Percentiles rank a stretch among this genome's conserved stretches.
Conservation (phyloP, 1,139 yeast species). For the Sugiyamaella castrensis region DNA sequence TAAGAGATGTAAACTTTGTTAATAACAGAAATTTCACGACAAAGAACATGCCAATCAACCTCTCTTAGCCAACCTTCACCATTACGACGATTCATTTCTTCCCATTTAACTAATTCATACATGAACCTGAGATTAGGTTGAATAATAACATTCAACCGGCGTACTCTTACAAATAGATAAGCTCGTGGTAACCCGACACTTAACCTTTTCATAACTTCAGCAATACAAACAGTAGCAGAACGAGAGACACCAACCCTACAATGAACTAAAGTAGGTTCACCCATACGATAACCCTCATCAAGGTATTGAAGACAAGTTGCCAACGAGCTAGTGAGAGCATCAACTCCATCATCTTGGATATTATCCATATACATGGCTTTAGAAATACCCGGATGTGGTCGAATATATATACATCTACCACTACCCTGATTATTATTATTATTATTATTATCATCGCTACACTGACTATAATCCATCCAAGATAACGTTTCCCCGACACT, state of each 20-base stretch:
- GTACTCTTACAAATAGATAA: conserved; percentile 75
- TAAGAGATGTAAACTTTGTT: conserved; percentile 57
- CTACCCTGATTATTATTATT: conserved; percentile 10
- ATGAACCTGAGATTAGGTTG: conserved; percentile 86
- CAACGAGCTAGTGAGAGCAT: conserved; percentile 42
- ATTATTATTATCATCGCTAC: conserved; percentile 19
- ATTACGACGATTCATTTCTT: conserved; percentile 45
- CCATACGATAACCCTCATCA: conserved; percentile 40
- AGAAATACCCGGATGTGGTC: conserved; percentile 29
- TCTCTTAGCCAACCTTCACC: conserved; percentile 52
- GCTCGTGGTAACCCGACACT: conserved; percentile 67
- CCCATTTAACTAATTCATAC: conserved; percentile 81
- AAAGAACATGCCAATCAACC: conserved; percentile 87
- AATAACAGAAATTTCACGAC: conserved; percentile 76
- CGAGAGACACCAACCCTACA: conserved; percentile 92
- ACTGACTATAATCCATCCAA: conserved; percentile 42
- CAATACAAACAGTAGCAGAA: conserved; percentile 86
- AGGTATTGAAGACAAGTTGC: conserved; percentile 44
- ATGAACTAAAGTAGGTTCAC: conserved; percentile 65
- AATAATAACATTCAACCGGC: conserved; percentile 81
- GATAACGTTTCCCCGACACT: conserved; percentile 84
- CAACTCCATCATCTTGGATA: conserved; percentile 53
- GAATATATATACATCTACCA: conserved; percentile 13
- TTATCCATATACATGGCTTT: conserved; percentile 43
- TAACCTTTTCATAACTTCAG: conserved; percentile 77